Base-by-base conservation (phyloP, 1,284 basidiomycete genomes). In the Dichomitus squalens region DNA sequence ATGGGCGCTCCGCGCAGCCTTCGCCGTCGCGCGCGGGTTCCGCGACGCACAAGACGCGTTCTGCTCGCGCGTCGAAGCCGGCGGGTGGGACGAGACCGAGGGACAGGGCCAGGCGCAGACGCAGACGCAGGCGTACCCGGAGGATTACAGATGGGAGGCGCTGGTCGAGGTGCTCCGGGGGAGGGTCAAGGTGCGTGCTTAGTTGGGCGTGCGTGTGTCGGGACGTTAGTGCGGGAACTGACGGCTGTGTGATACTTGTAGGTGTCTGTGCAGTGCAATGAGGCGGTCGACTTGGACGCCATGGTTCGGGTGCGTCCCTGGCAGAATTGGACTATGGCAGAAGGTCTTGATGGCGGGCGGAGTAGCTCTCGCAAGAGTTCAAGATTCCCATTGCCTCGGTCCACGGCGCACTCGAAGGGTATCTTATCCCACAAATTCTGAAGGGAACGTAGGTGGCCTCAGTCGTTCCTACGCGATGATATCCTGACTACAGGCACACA, bases 331-430 rank as follows among this genome's bases (percentile, higher is more conserved):
- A 16, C 29, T 5, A 9, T 8, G 44, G 14, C 20, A 12, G 11
- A 8, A n/a, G 23, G 16, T 23, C 4, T 27, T 36, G 29, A 54
- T 35, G 39, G 55, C 12, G 27, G 34, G 31, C 38, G 25, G 18
- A 34, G 44, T 52, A 88, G 86, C 70, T 89, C n/a, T 81, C 85
- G 34, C 85, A 88, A 63, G 87, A 90, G 72, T 96, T 95, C 80
- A 78, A 87, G 64, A 93, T 94, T 72, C 85, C 86, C 4, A 81
- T 93, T 56, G 86, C 90, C 1, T 86, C 88, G 0, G 88, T 96
- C 72, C 94, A 96, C 70, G 92, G 95, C 66, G 93, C 94, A 0
- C 86, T 87, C 59, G 92, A 94, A 67, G 86, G 93, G 0, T 96
- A 92, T 70, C 82, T 96, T 16, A 87, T 94, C 21, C 91, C 93